phyloP scores from a whole-genome alignment of 1,284 basidiomycete species.

The Filobasidium uniguttulatum region DNA sequence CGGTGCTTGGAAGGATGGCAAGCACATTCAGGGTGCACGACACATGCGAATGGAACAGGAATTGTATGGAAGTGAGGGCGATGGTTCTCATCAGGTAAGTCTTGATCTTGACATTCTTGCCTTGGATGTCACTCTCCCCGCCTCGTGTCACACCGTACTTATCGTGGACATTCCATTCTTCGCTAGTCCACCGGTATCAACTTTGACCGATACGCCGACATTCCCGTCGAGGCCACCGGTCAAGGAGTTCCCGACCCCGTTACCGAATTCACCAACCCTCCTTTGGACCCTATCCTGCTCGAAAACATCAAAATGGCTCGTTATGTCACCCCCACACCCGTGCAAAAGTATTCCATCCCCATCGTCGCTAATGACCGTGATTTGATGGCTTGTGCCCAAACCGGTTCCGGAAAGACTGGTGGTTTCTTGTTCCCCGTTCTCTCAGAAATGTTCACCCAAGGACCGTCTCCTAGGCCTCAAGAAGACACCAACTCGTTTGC shows the following conservation, averaged over 20 bases:
- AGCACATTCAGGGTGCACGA: conserved; percentile 64
- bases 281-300: conserved; percentile 81
- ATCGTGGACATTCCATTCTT: conserved; percentile 37
- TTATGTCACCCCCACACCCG: conserved; percentile 91
- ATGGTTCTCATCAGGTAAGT: conserved; percentile 43
- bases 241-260: conserved; percentile 89
- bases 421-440: conserved; percentile 99
- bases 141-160: not conserved
- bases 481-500: conserved; percentile 39
- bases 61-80: conserved; percentile 78
- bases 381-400: conserved; percentile 99
- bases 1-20: conserved; percentile 80
- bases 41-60: conserved; percentile 88
- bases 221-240: conserved; percentile 96
- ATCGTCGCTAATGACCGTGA: conserved; percentile 84
- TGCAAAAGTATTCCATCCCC: conserved; percentile 99
- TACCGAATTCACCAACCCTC: conserved; percentile 70
- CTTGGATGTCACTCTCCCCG: not conserved
- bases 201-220: conserved; percentile 99
- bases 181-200: conserved; percentile 89
- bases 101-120: not conserved
- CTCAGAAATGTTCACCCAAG: conserved; percentile 76
- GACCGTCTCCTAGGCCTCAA: conserved; percentile 56
- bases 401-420: conserved; percentile 97
- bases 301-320: conserved; percentile 89